A percentile compares a stretch with the other conserved stretches of the same genome.
These are phyloP conservation scores for Entomortierella lignicola DNA, from an alignment of 192 early-diverging fungal genomes.

Conservation along the genomic window DNA sequence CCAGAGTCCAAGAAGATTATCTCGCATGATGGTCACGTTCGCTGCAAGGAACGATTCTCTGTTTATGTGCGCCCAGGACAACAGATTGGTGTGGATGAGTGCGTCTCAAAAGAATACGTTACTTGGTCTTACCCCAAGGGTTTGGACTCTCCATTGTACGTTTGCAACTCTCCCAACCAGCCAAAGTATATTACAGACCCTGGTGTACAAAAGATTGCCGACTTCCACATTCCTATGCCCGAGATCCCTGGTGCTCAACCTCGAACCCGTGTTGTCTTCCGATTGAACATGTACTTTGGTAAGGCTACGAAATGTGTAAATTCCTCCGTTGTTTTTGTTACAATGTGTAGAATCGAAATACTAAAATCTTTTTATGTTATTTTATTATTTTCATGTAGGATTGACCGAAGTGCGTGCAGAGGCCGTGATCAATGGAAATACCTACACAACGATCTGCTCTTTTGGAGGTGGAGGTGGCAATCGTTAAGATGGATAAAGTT, in stretches of 20 bases:
- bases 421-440: conserved; percentile 60
- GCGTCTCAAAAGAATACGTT: conserved; percentile 50
- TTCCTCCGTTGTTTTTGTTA: too few relatives aligned
- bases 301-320: too few relatives aligned
- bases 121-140: conserved; percentile 51
- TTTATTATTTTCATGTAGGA: conserved; percentile 34
- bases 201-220: conserved; percentile 56
- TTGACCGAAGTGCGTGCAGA: conserved; percentile 63
- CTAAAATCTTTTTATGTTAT: too few relatives aligned
- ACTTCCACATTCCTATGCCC: conserved; percentile 60
- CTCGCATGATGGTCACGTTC: conserved; percentile 57
- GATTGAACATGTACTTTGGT: conserved; percentile 51
- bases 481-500: too few relatives aligned
- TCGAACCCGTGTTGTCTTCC: conserved; percentile 57
- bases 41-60: conserved; percentile 62
- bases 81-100: conserved; percentile 51
- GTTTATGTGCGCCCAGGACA: conserved; percentile 58
- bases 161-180: conserved; percentile 46
- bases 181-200: conserved; percentile 59
- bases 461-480: conserved; percentile 36
- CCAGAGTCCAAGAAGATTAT: conserved; percentile 57
- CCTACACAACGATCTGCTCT: conserved; percentile 59
- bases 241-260: conserved; percentile 43
- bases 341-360: too few relatives aligned
- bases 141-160: conserved; percentile 45